Percentiles rank a stretch among this genome's conserved stretches.
Evolutionary conservation across 176 grass and related monocot species (phyloP).

Genomic region (Paspalum vaginatum): DNA sequence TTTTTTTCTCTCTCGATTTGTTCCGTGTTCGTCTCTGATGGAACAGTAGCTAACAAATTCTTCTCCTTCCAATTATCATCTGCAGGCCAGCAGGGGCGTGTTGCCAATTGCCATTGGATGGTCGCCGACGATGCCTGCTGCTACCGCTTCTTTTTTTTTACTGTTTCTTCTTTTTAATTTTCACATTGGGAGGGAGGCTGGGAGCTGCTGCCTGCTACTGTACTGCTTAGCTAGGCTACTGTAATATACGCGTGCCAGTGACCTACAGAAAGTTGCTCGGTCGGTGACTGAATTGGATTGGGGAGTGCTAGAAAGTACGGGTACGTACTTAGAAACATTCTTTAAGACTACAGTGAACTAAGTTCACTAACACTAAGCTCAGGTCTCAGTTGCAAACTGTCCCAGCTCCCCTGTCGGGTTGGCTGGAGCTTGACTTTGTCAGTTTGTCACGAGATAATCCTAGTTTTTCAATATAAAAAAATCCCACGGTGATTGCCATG

Average conservation of each 20-base stretch:
- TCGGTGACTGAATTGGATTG: slow-evolving; percentile 8
- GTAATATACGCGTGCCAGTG: slow-evolving; percentile 22
- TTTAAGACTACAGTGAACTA: background rate
- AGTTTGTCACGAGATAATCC: background rate
- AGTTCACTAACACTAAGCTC: background rate
- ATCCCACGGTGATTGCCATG: too few relatives aligned
- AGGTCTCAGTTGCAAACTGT: too few relatives aligned
- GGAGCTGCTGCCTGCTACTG: too few relatives aligned
- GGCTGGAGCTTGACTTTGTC: too few relatives aligned
- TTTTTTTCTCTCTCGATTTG: background rate
- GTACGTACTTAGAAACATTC: slow-evolving; percentile 12
- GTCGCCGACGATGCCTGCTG: background rate
- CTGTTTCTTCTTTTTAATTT: background rate
- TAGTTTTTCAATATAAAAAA: too few relatives aligned
- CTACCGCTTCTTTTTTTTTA: background rate
- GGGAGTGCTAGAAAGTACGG: background rate
- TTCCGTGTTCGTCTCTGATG: background rate
- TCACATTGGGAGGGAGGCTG: background rate
- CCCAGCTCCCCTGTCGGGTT: too few relatives aligned
- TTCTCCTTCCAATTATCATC: background rate
- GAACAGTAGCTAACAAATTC: background rate
- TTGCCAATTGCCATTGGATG: background rate
- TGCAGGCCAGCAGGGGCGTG: slow-evolving; percentile 26
- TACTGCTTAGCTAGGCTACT: background rate
- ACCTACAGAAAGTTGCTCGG: slow-evolving; percentile 1